Base-by-base conservation (phyloP, 1,139 yeast species). In the Yamadazyma mexicana region DNA sequence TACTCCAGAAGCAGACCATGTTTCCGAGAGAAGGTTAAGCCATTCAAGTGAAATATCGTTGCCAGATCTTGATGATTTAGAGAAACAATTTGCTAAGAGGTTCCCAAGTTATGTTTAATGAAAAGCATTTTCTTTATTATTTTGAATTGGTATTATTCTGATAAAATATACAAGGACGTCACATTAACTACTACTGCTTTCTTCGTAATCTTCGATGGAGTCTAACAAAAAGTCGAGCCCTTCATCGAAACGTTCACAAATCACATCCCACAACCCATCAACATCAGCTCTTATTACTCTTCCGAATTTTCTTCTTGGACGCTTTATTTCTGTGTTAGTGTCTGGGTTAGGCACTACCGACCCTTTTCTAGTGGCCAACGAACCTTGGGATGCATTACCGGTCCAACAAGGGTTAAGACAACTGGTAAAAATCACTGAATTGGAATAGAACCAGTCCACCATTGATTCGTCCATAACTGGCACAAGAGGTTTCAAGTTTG, bases 281-380 rank as follows among this genome's bases (percentile, higher is more conserved):
- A 73, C 67, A 32, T 80, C 79, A 11, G 92, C 77, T 52, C 83
- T 80, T 40, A 89, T 64, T 3, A 92, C 96, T 42, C 96, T 75
- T 17, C 98, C 98, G 57, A 83, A 88, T 61, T 88, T 89, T 56
- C 88, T 79, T 55, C 97, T 77, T 29, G 96, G 96, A 54, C 83
- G 77, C 56, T 87, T 88, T 35, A 73, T 72, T 33, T 65, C 68
- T 6, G 61, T 60, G 37, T 63, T 48, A 3, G 48, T 35, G 6
- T 62, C 65, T 9, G 40, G 40, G 20, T 37, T 40, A 8, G 44
- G 40, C 25, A 38, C 36, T 5, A 38, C 40, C 4, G 45, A 35
- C 3, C 65, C 62, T 35, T 51, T 54, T 38, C 53, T 43, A 14
- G 47, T 40, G 15, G 53, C 51, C n/a, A 45, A 32, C 2, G 62